Base-by-base conservation (phyloP, 2,329 filamentous ascomycete species). In the Berkeleyomyces rouxiae region DNA sequence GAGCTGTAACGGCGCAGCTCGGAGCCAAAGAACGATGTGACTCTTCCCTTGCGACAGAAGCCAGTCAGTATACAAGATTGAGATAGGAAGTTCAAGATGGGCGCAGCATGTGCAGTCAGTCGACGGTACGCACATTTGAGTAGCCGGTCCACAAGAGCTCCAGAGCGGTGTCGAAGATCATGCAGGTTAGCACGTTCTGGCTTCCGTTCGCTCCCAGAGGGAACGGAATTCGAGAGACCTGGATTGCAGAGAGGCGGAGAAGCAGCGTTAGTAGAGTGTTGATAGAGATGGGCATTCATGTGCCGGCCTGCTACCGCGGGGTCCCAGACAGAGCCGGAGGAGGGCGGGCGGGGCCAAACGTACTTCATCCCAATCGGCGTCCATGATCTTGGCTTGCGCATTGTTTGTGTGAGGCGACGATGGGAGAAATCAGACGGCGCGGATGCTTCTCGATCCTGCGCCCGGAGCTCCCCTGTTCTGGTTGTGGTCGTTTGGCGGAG, bases 121-220 rank as follows among this genome's bases (percentile, higher is more conserved):
- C 58, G 10, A 11, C 11, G 23, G 11, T 44, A 10, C 63, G 36
- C 58, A 62, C 63, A 60, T 65, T 63, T 1, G 57, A 47, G 73
- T 93, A 95, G 57, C 91, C 95, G 2, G 85, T 84, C 93, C 95
- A 99, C 61, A 99, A 75, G 43, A 99, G 80, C 73, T 99, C 93
- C 72, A 96, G 87, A 46, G 81, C 79, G 63, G 86, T 87, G 73
- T 99, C 93, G 74, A 99, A 99, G 58, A 87, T 86, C 72, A 96
- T 82, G 2, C 90, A 86, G 53, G 87, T 86, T 67, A 90, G 83
- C 63, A 83, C 83, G 31, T 87, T 87, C 51, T 85, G 81, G 69
- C 87, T 77, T 67, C 81, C 81, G 76, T 87, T 84, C 69, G 83
- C 78, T 71, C 83, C 85, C 70, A 87, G 84, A 72, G 90, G 88